A percentile compares a stretch with the other conserved stretches of the same genome.
These are phyloP conservation scores for Misopates orontium DNA, from an alignment of 257 asterid species.

Conservation along the genomic window DNA sequence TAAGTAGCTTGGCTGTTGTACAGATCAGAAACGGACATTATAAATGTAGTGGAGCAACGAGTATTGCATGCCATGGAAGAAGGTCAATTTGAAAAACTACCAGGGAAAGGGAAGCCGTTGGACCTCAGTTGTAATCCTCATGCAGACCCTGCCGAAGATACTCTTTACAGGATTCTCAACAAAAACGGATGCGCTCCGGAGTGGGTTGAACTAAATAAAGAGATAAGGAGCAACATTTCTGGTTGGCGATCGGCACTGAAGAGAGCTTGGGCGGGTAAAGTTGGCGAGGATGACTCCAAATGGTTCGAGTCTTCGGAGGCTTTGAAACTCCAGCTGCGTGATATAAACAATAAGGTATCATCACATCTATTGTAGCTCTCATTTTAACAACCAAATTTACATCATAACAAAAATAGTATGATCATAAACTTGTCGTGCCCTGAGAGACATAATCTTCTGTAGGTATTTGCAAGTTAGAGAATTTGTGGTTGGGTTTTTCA, in stretches of 20 bases:
- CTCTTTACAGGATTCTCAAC: slow-evolving; percentile 73
- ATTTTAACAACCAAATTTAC: no score
- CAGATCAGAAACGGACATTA: slow-evolving; percentile 91
- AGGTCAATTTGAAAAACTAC: slow-evolving; percentile 83
- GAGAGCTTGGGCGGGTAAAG: slow-evolving; percentile 54
- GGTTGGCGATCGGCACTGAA: slow-evolving; percentile 63
- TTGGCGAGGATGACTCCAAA: slow-evolving; percentile 41
- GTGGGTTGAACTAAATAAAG: slow-evolving; percentile 95
- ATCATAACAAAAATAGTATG: no score
- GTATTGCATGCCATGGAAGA: slow-evolving; percentile 93
- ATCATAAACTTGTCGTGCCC: no score
- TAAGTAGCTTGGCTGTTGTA: no score
- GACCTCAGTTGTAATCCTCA: slow-evolving; percentile 77
- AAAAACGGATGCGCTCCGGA: slow-evolving; percentile 87
- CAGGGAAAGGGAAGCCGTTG: slow-evolving; percentile 89
- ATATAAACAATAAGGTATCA: slow-evolving; percentile 67
- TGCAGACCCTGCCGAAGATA: slow-evolving; percentile 86
- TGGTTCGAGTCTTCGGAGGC: slow-evolving; percentile 65
- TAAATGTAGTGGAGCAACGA: slow-evolving; percentile 75
- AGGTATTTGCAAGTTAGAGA: no score
- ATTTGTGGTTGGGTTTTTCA: no score
- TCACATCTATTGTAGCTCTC: no score
- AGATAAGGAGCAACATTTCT: slow-evolving; percentile 51
- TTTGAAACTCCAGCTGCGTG: slow-evolving; percentile 63
- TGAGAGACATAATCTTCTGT: no score